phyloP scores from a whole-genome alignment of 2,329 filamentous ascomycete species.

The Claviceps digitariae region DNA sequence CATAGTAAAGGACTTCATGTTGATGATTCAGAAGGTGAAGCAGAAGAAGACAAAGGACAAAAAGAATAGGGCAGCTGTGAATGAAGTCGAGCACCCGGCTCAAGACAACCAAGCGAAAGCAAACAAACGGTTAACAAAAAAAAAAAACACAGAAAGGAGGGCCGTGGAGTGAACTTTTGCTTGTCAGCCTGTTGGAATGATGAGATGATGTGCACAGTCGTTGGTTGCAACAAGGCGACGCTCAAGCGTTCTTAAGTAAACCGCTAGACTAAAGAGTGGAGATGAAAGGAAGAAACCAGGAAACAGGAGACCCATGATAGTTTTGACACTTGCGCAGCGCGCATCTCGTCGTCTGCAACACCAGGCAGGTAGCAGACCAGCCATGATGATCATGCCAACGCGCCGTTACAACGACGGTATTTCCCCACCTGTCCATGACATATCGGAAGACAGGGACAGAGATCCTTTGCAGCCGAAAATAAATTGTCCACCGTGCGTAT shows the following conservation, averaged over 20 bases:
- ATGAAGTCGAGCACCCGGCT: too few relatives aligned
- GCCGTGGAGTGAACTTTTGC: too few relatives aligned
- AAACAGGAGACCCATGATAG: neutral
- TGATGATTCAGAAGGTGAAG: neutral
- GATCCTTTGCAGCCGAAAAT: neutral
- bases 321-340: neutral
- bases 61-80: too few relatives aligned
- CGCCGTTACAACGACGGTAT: too few relatives aligned
- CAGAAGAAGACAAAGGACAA: neutral
- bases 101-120: too few relatives aligned
- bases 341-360: neutral
- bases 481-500: neutral
- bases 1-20: slow-evolving; percentile 6
- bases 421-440: too few relatives aligned
- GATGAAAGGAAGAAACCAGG: neutral
- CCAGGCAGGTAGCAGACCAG: neutral
- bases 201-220: neutral
- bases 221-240: neutral
- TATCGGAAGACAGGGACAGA: neutral
- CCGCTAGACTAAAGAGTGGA: too few relatives aligned
- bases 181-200: too few relatives aligned
- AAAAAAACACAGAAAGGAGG: neutral
- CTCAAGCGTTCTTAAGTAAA: neutral
- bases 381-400: too few relatives aligned
- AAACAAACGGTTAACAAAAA: too few relatives aligned